Conservation (phyloP, 306 rosid genomes). For the Gastrolobium bilobum region DNA sequence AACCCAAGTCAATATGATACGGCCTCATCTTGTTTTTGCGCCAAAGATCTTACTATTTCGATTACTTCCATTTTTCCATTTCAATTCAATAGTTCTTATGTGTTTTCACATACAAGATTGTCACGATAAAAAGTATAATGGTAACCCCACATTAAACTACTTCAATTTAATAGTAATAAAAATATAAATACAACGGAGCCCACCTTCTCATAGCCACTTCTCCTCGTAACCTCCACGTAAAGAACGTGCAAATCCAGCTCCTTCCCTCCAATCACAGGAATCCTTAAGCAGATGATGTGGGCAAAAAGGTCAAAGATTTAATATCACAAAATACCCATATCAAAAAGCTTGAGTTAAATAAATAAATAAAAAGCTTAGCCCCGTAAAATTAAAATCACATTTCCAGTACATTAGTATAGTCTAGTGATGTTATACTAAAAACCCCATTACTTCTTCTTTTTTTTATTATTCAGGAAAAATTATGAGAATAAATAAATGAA, state of each 20-base stretch:
- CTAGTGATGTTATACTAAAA: not conserved
- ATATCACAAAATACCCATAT: not conserved
- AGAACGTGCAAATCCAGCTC: slow-evolving; percentile 92
- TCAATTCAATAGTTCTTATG: too few species aligned
- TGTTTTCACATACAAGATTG: too few species aligned
- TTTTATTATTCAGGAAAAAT: not conserved
- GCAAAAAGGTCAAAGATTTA: slow-evolving; percentile 27
- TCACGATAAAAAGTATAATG: too few species aligned
- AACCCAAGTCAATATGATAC: too few species aligned
- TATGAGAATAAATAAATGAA: not conserved
- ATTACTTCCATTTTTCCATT: too few species aligned
- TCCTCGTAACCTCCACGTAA: slow-evolving; percentile 84
- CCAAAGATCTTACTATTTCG: too few species aligned
- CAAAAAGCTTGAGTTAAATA: not conserved
- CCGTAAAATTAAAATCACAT: slow-evolving; percentile 28
- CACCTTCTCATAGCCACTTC: slow-evolving; percentile 96
- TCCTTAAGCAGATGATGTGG: slow-evolving; percentile 56
- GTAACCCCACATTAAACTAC: too few species aligned
- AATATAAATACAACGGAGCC: not conserved
- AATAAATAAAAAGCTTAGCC: not conserved
- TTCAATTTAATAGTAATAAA: not conserved
- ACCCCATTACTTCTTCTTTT: not conserved
- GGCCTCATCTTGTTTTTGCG: too few species aligned
- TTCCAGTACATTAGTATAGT: not conserved
- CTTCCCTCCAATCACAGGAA: slow-evolving; percentile 98